Evolutionary conservation across 179 eudicot genomes (phyloP).

Genomic region (Beta macrorhiza): DNA sequence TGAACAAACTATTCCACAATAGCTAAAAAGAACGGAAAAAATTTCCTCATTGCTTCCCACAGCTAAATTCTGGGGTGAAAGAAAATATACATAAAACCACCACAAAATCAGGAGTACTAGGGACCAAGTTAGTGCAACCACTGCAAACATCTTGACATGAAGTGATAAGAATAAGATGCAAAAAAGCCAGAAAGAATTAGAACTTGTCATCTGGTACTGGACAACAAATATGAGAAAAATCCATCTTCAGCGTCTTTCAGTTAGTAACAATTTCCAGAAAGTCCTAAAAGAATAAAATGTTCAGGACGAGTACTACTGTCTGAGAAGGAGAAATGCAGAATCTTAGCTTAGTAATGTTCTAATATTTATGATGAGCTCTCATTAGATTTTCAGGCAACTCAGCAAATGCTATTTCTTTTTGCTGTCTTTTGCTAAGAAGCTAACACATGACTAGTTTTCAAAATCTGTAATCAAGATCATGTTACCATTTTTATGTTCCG

Average conservation of each 20-base stretch:
- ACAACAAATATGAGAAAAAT: background rate
- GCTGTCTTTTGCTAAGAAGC: background rate
- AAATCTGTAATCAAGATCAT: background rate
- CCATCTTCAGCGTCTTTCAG: background rate
- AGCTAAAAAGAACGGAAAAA: background rate
- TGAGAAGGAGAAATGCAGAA: too few relatives aligned
- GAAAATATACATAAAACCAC: too few relatives aligned
- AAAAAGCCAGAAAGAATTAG: too few relatives aligned
- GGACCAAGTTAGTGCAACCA: background rate
- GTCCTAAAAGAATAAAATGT: background rate
- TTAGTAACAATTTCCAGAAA: background rate
- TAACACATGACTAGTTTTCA: background rate
- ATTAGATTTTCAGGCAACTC: background rate
- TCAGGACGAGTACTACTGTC: background rate
- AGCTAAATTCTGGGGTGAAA: background rate
- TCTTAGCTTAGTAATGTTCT: too few relatives aligned
- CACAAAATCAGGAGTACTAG: too few relatives aligned
- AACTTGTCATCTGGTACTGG: background rate
- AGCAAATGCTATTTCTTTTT: constrained; percentile 7
- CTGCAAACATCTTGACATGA: background rate
- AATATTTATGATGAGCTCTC: background rate
- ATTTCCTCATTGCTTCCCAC: background rate
- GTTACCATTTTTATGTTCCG: background rate
- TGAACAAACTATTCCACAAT: background rate
- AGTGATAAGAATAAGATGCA: too few relatives aligned